Base-by-base conservation (phyloP, 805 yeast genomes). In the Kazachstania kunashirensis region DNA sequence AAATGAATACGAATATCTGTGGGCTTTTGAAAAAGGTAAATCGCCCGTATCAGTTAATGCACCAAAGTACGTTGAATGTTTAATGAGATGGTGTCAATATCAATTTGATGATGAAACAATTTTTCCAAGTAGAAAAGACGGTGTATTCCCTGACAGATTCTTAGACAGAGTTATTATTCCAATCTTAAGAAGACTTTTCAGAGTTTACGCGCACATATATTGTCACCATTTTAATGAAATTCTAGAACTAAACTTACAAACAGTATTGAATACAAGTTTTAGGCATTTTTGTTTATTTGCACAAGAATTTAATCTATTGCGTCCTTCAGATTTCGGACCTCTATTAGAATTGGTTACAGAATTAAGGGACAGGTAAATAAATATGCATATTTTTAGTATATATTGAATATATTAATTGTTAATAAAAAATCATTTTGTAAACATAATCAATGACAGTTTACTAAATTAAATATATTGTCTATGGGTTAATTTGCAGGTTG, bases 211-310 rank as follows among this genome's bases (percentile, higher is more conserved):
- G 1, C 99, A 92, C 62, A 84, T 92, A 30, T 92, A 92, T 61
- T 92, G 98, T 55, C 97, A 92, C 55, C 99, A 92, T 59, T 89
- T 92, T 60, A 95, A 86, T 55, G 96, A 89, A 60, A 83, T 92
- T 39, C 75, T 86, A 28, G 97, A 88, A 56, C 68, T 92, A 48
- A 95, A 95, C 2, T 66, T 89, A 49, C 96, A 88, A 57, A 82
- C 94, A 10, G 95, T 89, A 50, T 68, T 89, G 47, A 92, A 92
- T 56, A 89, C 98, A 5, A 81, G 95, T 51, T 75, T 89, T 52
- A 92, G 94, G 63, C 98, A 89, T 58, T 92, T 86, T 54, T 85
- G 86, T 19, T 67, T 89, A 44, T 89, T 92, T 57, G 74, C 84
- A 37, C 79, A 75, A 48, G 94, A 92, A 62, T 92, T 89, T 56